Percentiles rank a stretch among this genome's conserved stretches.
phyloP scores from a whole-genome alignment of 140 eudicot species.

The Senecio squalidus region DNA sequence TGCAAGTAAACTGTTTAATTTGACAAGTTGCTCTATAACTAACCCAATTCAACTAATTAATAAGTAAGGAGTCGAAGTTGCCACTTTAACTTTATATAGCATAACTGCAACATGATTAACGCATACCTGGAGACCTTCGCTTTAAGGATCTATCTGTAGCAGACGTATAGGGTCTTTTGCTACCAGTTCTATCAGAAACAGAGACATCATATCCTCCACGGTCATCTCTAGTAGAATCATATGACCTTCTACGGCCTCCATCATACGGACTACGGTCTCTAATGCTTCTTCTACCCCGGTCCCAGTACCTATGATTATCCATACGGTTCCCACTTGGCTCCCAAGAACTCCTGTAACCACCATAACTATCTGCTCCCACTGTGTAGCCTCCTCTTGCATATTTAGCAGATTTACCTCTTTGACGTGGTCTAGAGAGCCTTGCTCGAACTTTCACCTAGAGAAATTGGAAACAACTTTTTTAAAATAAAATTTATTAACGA shows the following conservation, averaged over 20 bases:
- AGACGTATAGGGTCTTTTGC: constrained; percentile 28
- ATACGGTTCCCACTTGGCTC: constrained; percentile 25
- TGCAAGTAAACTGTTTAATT: too few species aligned
- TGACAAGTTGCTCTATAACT: too few species aligned
- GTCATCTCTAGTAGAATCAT: constrained; percentile 31
- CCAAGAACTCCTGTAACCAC: constrained; percentile 34
- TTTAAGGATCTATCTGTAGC: constrained; percentile 33
- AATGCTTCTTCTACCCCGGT: constrained; percentile 32
- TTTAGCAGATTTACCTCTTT: constrained; percentile 42
- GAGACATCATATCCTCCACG: constrained; percentile 31
- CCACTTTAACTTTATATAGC: not conserved
- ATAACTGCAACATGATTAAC: not conserved
- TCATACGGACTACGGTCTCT: constrained; percentile 41
- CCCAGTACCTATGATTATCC: constrained; percentile 22
- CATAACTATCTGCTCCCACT: constrained; percentile 27
- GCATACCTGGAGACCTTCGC: constrained; percentile 38
- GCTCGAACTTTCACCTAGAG: constrained; percentile 42
- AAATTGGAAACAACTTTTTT: not conserved
- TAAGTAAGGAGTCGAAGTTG: too few species aligned
- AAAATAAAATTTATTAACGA: constrained; percentile 1
- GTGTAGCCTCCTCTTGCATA: constrained; percentile 45
- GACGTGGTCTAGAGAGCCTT: constrained; percentile 49
- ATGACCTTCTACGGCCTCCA: constrained; percentile 34
- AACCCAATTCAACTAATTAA: too few species aligned
- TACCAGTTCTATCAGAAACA: constrained; percentile 34